Conservation (phyloP, 345 rosid genomes). For the Limnanthes douglasii region DNA sequence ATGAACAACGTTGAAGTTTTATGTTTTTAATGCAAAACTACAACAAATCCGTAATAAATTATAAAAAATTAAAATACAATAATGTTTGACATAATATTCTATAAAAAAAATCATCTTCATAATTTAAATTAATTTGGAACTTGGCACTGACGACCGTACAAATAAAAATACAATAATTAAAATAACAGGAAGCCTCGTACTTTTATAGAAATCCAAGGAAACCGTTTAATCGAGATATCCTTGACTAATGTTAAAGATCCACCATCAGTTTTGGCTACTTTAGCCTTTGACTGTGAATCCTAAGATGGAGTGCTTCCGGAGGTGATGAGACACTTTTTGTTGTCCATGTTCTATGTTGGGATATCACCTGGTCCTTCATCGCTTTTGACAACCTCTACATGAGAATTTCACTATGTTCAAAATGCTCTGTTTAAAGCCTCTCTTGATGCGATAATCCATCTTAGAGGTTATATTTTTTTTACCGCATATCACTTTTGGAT, state of each 20-base stretch:
- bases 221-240: constrained; percentile 57
- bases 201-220: constrained; percentile 76
- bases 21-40: too few relatives aligned
- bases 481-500: constrained; percentile 88
- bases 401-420: constrained; percentile 34
- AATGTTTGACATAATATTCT: too few relatives aligned
- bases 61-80: too few relatives aligned
- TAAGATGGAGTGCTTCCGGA: constrained; percentile 79
- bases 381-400: constrained; percentile 54
- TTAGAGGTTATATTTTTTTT: constrained; percentile 62
- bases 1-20: too few relatives aligned
- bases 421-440: constrained; percentile 17
- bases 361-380: constrained; percentile 42
- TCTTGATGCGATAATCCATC: constrained; percentile 61
- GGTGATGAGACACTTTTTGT: constrained; percentile 75
- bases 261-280: constrained; percentile 12
- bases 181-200: constrained; percentile 81
- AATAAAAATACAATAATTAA: too few relatives aligned
- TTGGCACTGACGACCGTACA: too few relatives aligned
- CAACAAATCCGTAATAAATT: too few relatives aligned
- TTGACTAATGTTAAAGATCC: constrained; percentile 13
- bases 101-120: too few relatives aligned
- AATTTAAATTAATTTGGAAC: too few relatives aligned
- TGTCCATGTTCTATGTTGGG: constrained; percentile 30
- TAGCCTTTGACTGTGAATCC: constrained; percentile 5